Percentiles rank a stretch among this genome's conserved stretches.
These are phyloP conservation scores for Phoenix dactylifera DNA, from an alignment of 176 grass and related monocot genomes.

Conservation along the genomic window DNA sequence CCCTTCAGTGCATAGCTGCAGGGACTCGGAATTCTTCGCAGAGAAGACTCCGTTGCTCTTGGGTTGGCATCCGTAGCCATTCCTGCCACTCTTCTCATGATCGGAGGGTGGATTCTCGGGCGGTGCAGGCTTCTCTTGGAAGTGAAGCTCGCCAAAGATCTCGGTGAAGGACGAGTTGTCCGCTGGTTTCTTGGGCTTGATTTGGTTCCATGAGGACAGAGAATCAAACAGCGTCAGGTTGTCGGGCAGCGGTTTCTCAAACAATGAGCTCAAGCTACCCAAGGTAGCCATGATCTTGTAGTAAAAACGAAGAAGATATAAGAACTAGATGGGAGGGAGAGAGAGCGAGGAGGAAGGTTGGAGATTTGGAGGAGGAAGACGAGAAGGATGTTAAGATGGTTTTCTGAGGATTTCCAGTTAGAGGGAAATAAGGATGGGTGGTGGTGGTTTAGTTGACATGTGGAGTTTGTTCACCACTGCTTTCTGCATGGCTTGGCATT, in stretches of 20 bases:
- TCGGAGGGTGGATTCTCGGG: not conserved
- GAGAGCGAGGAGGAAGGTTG: constrained; percentile 2
- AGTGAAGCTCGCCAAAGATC: constrained; percentile 95
- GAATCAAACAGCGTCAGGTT: constrained; percentile 86
- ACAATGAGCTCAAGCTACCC: constrained; percentile 61
- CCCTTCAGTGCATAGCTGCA: constrained; percentile 73
- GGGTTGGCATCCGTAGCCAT: not conserved
- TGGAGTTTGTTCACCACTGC: not conserved
- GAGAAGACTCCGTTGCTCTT: constrained; percentile 50
- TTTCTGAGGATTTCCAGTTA: no score
- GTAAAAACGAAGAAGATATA: no score
- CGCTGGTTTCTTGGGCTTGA: constrained; percentile 35
- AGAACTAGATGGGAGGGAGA: constrained; percentile 15
- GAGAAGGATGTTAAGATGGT: not conserved
- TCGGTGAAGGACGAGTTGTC: constrained; percentile 68
- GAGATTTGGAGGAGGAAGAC: constrained; percentile 4
- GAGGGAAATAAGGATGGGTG: no score
- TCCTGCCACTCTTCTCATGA: not conserved
- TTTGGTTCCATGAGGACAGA: constrained; percentile 57
- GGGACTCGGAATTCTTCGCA: constrained; percentile 31
- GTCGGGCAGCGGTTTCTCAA: constrained; percentile 86
- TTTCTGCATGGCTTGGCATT: no score
- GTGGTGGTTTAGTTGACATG: not conserved
- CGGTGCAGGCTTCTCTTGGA: constrained; percentile 41
- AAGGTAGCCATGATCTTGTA: constrained; percentile 37